Conservation (phyloP, 2,329 filamentous ascomycete genomes). For the Colletotrichum gigasporum region DNA sequence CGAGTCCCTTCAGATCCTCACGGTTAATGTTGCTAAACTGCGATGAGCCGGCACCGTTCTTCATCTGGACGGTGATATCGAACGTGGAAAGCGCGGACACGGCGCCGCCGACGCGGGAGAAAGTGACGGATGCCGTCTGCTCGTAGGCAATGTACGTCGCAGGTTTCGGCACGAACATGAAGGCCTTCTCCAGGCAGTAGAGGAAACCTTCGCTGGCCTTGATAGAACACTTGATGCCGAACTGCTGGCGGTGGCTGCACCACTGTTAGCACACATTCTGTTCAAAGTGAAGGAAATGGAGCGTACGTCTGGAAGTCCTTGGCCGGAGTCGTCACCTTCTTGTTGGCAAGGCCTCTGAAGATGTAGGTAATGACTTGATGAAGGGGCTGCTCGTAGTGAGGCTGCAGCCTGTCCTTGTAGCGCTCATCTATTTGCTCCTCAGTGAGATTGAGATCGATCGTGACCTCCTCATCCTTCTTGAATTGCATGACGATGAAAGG, state of each 20-base stretch:
- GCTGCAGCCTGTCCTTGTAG: slow-evolving; percentile 89
- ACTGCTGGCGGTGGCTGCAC: slow-evolving; percentile 83
- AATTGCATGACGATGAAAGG: slow-evolving; percentile 99
- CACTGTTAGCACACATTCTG: slow-evolving; percentile 36
- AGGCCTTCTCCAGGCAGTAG: slow-evolving; percentile 96
- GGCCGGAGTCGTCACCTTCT: slow-evolving; percentile 93
- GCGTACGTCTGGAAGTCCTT: slow-evolving; percentile 86
- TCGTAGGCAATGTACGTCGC: slow-evolving; percentile 98
- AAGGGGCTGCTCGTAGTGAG: slow-evolving; percentile 93
- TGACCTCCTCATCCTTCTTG: slow-evolving; percentile 97
- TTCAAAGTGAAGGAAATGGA: background rate
- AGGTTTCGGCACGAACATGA: slow-evolving; percentile 99
- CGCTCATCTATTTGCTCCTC: slow-evolving; percentile 84
- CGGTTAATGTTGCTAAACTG: slow-evolving; percentile 99
- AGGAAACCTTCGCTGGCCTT: slow-evolving; percentile 98
- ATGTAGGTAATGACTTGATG: slow-evolving; percentile 95
- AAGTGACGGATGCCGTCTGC: slow-evolving; percentile 89
- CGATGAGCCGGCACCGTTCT: slow-evolving; percentile 85
- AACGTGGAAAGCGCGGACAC: slow-evolving; percentile 95
- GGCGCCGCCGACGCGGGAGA: slow-evolving; percentile 94
- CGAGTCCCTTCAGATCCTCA: slow-evolving; percentile 95
- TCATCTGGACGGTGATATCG: slow-evolving; percentile 93
- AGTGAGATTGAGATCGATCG: slow-evolving; percentile 94
- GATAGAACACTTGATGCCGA: slow-evolving; percentile 99
- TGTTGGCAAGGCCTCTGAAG: slow-evolving; percentile 92